Base-by-base conservation (phyloP, 148 eudicot species). In the Arctostaphylos glauca region DNA sequence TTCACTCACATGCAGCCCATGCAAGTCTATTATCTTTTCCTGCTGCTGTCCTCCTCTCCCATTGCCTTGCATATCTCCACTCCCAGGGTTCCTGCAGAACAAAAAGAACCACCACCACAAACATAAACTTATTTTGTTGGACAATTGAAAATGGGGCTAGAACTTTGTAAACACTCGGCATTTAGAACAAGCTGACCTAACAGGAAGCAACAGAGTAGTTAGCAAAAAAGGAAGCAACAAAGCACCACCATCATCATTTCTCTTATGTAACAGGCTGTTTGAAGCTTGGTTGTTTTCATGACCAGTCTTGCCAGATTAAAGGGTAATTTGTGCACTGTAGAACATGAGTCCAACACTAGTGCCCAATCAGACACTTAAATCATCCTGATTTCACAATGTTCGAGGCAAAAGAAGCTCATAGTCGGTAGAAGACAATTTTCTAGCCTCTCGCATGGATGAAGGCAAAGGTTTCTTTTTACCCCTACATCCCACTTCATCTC, bases 11-110 rank as follows among this genome's bases (percentile, higher is more conserved):
- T 94, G 97, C 23, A 96, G 93, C 82, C 98, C 98, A 68, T 94
- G 99, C 81, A 96, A 92, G 82, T 96, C 98, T 83, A 94, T 96
- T 86, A 93, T 83, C 90, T 88, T 92, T 83, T 92, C 98, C 74
- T 90, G 93, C 71, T 66, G 71, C 71, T 25, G 43, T 10, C 43
- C 71, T 86, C 88, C 88, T 80, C 96, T 86, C 66, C 89, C 91
- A 79, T 86, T 92, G 47, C 85, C 87, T 74, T 87, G 95, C 86
- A 87, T 86, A 16, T 88, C 91, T n/a, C 85, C 80, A 83, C 88
- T 79, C 41, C 66, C 80, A 6, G 97, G 89, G 87, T 96, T 96
- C 89, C 99, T 96, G 97, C 87, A 80, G 49, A 74, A 82, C 41
- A 52, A 8, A 60, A 60, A n/a, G 66, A 7, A n/a, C 19, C 19